phyloP scores from a whole-genome alignment of 345 rosid species.

The Ailanthus altissimus region DNA sequence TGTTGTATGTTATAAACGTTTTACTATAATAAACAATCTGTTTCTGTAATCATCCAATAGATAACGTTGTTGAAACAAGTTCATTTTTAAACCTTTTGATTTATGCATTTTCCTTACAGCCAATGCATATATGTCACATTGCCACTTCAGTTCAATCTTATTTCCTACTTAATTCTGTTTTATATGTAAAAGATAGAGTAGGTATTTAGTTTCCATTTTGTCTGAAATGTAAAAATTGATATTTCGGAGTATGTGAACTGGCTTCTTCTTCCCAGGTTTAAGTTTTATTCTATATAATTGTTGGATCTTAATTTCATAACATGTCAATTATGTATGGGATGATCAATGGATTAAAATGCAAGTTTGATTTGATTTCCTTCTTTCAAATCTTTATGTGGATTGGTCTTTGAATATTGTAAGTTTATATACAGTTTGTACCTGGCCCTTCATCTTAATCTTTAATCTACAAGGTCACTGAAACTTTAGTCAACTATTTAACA shows the following conservation, averaged over 20 bases:
- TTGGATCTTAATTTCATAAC: not conserved
- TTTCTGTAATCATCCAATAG: not conserved
- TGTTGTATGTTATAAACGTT: not conserved
- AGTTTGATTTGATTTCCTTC: slow-evolving; percentile 7
- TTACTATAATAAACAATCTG: not conserved
- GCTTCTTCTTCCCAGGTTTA: not conserved
- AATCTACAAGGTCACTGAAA: not conserved
- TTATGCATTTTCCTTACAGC: not conserved
- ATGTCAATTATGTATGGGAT: not conserved
- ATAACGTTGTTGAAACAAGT: not conserved
- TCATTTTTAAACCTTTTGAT: not conserved
- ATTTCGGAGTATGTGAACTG: not conserved
- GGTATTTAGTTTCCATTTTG: not conserved
- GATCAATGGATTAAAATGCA: not conserved
- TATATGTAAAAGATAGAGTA: not conserved
- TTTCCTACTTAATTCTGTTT: not conserved
- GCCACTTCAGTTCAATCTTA: not conserved
- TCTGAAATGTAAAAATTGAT: not conserved
- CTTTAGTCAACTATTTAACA: not conserved
- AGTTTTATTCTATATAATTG: not conserved
- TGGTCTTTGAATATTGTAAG: not conserved
- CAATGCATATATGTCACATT: slow-evolving; percentile 1
- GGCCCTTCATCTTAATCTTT: not conserved
- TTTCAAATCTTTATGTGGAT: not conserved
- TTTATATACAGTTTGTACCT: not conserved